phyloP scores from a whole-genome alignment of 495 filamentous ascomycete species.

The Pyrenula massariospora region DNA sequence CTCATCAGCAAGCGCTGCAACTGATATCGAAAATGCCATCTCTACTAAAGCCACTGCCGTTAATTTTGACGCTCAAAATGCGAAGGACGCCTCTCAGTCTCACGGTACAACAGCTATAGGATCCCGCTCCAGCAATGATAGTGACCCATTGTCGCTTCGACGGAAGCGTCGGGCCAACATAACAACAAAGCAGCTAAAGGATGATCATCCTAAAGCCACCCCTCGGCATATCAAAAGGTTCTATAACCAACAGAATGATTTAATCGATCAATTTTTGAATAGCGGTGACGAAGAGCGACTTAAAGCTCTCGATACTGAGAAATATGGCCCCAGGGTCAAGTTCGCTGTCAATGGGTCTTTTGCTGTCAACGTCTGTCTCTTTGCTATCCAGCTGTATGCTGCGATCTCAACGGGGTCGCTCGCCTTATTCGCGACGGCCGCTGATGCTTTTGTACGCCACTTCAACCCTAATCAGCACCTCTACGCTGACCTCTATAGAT shows the following conservation, averaged over 20 bases:
- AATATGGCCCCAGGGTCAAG: constrained; percentile 41
- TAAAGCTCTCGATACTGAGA: constrained; percentile 31
- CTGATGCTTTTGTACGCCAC: constrained; percentile 32
- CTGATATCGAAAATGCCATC: neutral
- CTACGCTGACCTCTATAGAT: constrained; percentile 19
- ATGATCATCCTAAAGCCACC: constrained; percentile 30
- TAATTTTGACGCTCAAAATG: neutral
- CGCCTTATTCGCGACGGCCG: constrained; percentile 43
- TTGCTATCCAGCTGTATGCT: constrained; percentile 47
- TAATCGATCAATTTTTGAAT: constrained; percentile 42
- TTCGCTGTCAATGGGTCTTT: constrained; percentile 45
- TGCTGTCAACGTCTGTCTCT: constrained; percentile 38
- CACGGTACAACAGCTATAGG: neutral
- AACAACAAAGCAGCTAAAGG: constrained; percentile 25
- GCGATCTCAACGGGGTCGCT: constrained; percentile 44
- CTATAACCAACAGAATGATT: constrained; percentile 40
- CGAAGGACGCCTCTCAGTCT: neutral
- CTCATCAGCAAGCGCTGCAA: neutral
- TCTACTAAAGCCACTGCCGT: neutral
- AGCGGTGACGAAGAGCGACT: constrained; percentile 38
- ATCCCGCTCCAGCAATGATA: neutral
- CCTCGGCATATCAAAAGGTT: constrained; percentile 34
- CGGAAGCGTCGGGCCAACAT: constrained; percentile 28
- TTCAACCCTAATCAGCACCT: constrained; percentile 1
- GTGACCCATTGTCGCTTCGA: constrained; percentile 27